Evolutionary conservation across 2,329 filamentous ascomycete species (phyloP).

Genomic region (Simplicillium sp.): DNA sequence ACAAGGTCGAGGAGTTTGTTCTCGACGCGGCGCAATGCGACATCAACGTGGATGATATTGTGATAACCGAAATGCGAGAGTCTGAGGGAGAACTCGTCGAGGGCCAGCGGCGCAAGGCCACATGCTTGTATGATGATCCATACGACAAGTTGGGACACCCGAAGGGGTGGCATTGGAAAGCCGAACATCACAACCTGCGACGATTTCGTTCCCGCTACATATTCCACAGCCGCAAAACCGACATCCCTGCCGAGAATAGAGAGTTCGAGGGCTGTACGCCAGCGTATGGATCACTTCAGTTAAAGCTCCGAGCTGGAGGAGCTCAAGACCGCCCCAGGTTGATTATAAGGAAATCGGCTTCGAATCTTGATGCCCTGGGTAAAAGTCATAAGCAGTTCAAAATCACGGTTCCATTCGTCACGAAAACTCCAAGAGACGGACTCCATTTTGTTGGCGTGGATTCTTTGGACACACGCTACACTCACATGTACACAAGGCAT

Average conservation of each 20-base stretch:
- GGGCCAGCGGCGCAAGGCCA: constrained; percentile 28
- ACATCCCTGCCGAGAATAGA: constrained; percentile 45
- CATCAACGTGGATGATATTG: constrained; percentile 44
- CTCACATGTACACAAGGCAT: constrained; percentile 84
- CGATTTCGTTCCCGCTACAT: constrained; percentile 54
- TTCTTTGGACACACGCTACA: constrained; percentile 70
- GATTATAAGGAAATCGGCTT: constrained; percentile 34
- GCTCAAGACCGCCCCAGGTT: constrained; percentile 29
- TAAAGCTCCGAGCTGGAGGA: constrained; percentile 30
- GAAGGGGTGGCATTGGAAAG: constrained; percentile 48
- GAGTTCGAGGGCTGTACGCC: constrained; percentile 47
- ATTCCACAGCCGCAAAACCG: constrained; percentile 38
- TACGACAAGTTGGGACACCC: constrained; percentile 58
- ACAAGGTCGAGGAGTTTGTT: constrained; percentile 47
- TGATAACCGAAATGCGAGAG: constrained; percentile 32
- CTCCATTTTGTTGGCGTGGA: constrained; percentile 86
- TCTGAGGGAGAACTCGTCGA: constrained; percentile 23
- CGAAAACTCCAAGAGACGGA: constrained; percentile 71
- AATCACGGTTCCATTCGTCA: constrained; percentile 64
- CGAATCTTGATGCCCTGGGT: constrained; percentile 19
- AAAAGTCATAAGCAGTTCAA: constrained; percentile 35
- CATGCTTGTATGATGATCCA: constrained; percentile 48
- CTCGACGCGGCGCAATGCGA: constrained; percentile 55
- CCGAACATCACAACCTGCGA: constrained; percentile 68
- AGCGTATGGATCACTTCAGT: constrained; percentile 41